Base-by-base conservation (phyloP, 2,329 filamentous ascomycete genomes). In the Fusarium annulatum region DNA sequence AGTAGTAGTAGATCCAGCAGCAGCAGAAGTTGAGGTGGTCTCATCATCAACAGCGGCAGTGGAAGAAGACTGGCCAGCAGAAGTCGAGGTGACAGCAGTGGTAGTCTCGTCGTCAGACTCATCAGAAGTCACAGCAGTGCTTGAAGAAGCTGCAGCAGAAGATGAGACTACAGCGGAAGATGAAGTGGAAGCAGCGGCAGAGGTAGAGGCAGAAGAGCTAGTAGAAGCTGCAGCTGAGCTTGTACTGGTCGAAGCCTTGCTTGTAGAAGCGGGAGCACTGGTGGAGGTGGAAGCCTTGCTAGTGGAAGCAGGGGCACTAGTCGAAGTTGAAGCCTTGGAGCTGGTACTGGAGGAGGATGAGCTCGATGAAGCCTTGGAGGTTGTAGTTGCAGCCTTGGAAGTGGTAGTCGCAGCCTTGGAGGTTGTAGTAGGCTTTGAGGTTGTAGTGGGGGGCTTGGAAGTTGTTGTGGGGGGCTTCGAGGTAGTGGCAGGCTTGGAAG, bases 401-500 rank as follows among this genome's bases (percentile, higher is more conserved):
- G 49, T 52, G 15, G 28, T 28, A 28, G 28, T 30, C 28, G 28
- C 28, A 7, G 45, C 18, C 46, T 51, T 51, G 9, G 23, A n/a
- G 10, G 41, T 58, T 0, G 61, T 49, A 1, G 43, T 28, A 15
- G 30, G 14, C 36, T 38, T 38, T 9, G 36, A 38, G 10, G 36
- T 38, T 7, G 2, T 43, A 0, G n/a, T 18, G 19, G 42, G 5
- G 19, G 42, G 5, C 42, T 45, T 45, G 2, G 42, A 43, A 2
- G 41, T 38, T 6, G 5, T 43, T 0, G n/a, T 18, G 12, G 28
- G 28, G 28, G 42, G 5, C 42, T 45, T 45, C 0, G 42, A 43
- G 0, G 41, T 45, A 2, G 42, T 10, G 5, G 39, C 4, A 8
- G n/a, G 16, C 42, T 43, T 43, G 0, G 42, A 43, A 0, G 42